A percentile compares a stretch with the other conserved stretches of the same genome.
Evolutionary conservation across 345 rosid species (phyloP).

Genomic region (Trapa incisa): DNA sequence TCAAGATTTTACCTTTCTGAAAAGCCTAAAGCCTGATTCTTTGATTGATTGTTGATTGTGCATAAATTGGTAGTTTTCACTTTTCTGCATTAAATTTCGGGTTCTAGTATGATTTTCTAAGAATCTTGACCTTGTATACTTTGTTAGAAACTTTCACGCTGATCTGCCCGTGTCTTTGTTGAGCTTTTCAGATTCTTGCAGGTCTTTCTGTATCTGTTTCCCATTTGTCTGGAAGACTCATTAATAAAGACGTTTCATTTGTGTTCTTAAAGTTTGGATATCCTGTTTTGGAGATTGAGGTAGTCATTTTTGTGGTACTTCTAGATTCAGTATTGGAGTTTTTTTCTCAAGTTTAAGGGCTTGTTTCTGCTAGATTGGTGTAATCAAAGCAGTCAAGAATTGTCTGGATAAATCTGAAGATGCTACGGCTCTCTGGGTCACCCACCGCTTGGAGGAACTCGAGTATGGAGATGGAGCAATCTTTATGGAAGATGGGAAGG

Average conservation of each 20-base stretch:
- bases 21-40: not conserved
- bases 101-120: not conserved
- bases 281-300: too few species aligned
- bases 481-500: conserved; percentile 78
- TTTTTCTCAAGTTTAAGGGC: too few species aligned
- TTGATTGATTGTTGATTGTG: not conserved
- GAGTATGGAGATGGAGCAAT: conserved; percentile 80
- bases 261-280: not conserved
- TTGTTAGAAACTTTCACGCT: not conserved
- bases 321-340: too few species aligned
- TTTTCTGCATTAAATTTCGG: not conserved
- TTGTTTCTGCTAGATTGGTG: conserved; percentile 44
- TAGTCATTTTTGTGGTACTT: too few species aligned
- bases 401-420: conserved; percentile 41
- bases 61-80: not conserved
- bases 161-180: not conserved
- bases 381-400: conserved; percentile 67
- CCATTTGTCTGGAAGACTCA: not conserved
- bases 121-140: not conserved
- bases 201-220: conserved; percentile 19
- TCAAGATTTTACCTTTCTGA: not conserved
- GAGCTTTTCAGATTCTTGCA: conserved; percentile 57
- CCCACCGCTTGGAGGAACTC: conserved; percentile 88
- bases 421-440: conserved; percentile 84
- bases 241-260: not conserved